phyloP scores from a whole-genome alignment of 371 early-diverging fungal genomes.

The Amoeboaphelidium protococcarum region DNA sequence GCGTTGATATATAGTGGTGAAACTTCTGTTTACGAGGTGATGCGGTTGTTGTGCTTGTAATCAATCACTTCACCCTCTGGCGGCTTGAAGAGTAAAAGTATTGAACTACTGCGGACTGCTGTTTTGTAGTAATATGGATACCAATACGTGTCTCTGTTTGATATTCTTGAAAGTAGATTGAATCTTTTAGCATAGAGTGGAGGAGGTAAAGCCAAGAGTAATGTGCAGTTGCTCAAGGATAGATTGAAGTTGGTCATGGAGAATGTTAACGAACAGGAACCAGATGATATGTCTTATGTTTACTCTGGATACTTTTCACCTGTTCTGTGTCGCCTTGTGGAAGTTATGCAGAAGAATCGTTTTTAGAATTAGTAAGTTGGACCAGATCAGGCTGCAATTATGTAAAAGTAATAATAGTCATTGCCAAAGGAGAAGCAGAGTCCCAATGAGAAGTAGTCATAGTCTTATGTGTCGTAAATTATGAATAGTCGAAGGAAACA shows the following conservation, averaged over 20 bases:
- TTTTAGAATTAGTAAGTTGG: too few species aligned
- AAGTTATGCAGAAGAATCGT: not conserved
- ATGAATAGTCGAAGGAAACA: too few species aligned
- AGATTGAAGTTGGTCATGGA: slow-evolving; percentile 51
- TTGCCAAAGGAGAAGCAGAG: too few species aligned
- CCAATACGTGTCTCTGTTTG: slow-evolving; percentile 42
- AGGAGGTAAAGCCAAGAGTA: not conserved
- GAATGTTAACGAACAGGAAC: slow-evolving; percentile 54
- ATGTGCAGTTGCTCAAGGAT: slow-evolving; percentile 17
- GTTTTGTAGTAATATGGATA: slow-evolving; percentile 50
- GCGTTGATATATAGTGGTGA: too few species aligned
- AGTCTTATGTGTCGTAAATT: too few species aligned
- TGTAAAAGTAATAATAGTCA: too few species aligned
- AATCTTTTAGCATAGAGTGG: not conserved
- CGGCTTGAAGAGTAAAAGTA: too few species aligned
- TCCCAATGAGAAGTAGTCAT: too few species aligned
- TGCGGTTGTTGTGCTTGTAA: too few species aligned
- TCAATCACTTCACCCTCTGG: too few species aligned
- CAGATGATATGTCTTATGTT: slow-evolving; percentile 67
- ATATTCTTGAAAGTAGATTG: slow-evolving; percentile 2
- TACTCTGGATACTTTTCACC: slow-evolving; percentile 84
- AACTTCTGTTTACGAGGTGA: too few species aligned
- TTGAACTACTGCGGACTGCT: not conserved
- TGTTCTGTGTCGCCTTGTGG: slow-evolving; percentile 38
- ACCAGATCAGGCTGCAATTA: too few species aligned